A percentile compares a stretch with the other conserved stretches of the same genome.
Conservation (phyloP, 2,329 filamentous ascomycete species). For the Fusarium cicatricum region DNA sequence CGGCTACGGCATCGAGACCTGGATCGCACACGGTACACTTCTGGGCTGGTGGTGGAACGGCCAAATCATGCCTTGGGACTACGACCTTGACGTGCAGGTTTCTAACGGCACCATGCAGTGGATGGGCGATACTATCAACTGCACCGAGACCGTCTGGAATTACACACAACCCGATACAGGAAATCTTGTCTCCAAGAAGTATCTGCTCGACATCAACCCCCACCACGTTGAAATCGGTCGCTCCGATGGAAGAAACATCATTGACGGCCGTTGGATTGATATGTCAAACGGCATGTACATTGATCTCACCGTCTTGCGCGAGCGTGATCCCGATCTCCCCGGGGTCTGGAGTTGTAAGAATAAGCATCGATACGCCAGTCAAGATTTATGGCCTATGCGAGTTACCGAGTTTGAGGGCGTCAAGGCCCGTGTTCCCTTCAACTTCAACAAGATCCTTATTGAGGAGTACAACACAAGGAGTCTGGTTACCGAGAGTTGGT, state of each 20-base stretch:
- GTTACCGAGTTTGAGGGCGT: slow-evolving; percentile 79
- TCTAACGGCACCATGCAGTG: slow-evolving; percentile 70
- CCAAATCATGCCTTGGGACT: slow-evolving; percentile 82
- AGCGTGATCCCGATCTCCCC: slow-evolving; percentile 67
- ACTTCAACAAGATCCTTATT: slow-evolving; percentile 70
- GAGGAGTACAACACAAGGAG: slow-evolving; percentile 72
- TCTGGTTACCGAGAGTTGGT: slow-evolving; percentile 66
- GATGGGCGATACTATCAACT: slow-evolving; percentile 73
- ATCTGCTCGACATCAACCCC: slow-evolving; percentile 81
- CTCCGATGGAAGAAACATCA: slow-evolving; percentile 78
- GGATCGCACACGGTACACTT: slow-evolving; percentile 86
- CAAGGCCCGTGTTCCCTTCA: slow-evolving; percentile 72
- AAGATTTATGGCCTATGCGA: slow-evolving; percentile 80
- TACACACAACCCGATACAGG: slow-evolving; percentile 53
- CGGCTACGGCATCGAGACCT: slow-evolving; percentile 75
- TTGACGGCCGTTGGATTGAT: slow-evolving; percentile 87
- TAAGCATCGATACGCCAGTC: slow-evolving; percentile 72
- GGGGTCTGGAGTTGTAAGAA: slow-evolving; percentile 84
- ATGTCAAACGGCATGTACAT: slow-evolving; percentile 78
- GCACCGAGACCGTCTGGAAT: slow-evolving; percentile 68
- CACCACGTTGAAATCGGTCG: slow-evolving; percentile 67
- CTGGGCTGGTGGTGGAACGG: slow-evolving; percentile 92
- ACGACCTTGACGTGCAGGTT: slow-evolving; percentile 84
- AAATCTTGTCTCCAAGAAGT: slow-evolving; percentile 56
- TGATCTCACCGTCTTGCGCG: slow-evolving; percentile 80